phyloP scores from a whole-genome alignment of 106 monocot genomes.

The Allium fistulosum region DNA sequence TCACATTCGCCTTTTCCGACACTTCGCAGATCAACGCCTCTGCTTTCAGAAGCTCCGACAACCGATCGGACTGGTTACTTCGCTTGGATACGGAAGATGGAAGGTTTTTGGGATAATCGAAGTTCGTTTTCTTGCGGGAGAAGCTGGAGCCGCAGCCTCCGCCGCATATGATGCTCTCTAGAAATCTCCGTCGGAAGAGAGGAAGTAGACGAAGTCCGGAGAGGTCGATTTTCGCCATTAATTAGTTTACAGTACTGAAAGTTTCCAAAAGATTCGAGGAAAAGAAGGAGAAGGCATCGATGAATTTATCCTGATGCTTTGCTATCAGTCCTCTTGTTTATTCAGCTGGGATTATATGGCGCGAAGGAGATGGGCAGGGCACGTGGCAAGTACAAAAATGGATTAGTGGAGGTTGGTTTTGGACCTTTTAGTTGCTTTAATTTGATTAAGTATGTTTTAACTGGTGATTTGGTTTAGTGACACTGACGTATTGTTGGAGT shows the following conservation, averaged over 20 bases:
- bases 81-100: background rate
- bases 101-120: background rate
- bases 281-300: no score
- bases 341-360: no score
- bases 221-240: slow-evolving; percentile 22
- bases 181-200: slow-evolving; percentile 43
- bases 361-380: no score
- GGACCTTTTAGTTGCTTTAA: no score
- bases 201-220: slow-evolving; percentile 16
- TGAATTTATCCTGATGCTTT: no score
- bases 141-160: background rate
- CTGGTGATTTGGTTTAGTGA: no score
- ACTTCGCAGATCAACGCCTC: slow-evolving; percentile 16
- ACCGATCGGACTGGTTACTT: slow-evolving; percentile 29
- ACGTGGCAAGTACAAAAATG: no score
- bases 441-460: no score
- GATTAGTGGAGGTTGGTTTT: no score
- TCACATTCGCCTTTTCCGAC: slow-evolving; percentile 7
- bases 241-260: background rate
- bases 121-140: background rate
- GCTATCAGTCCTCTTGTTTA: no score
- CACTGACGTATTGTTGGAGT: no score
- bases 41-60: slow-evolving; percentile 23
- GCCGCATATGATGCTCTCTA: slow-evolving; percentile 51
- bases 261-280: no score